Percentiles rank a stretch among this genome's conserved stretches.
These are phyloP conservation scores for Strigomonas culicis DNA, from an alignment of 208 protist species.

Conservation along the genomic window DNA sequence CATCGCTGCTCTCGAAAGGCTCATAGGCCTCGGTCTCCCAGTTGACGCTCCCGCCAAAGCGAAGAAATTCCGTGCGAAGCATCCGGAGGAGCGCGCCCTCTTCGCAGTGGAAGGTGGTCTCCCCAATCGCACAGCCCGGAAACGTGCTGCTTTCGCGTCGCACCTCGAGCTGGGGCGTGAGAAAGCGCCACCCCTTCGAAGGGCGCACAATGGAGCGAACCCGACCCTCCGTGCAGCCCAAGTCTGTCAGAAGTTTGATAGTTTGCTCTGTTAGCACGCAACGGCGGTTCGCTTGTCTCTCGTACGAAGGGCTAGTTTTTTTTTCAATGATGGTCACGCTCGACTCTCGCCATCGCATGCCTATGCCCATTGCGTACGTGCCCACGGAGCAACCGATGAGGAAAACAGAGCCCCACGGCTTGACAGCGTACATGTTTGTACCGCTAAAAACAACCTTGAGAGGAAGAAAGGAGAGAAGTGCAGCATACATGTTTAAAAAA, in stretches of 20 bases:
- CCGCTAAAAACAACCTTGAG: not conserved
- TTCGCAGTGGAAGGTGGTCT: constrained; percentile 62
- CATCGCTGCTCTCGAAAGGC: constrained; percentile 59
- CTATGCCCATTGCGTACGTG: constrained; percentile 75
- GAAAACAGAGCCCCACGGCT: constrained; percentile 78
- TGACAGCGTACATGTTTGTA: constrained; percentile 76
- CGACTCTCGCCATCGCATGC: constrained; percentile 84
- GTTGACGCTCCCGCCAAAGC: constrained; percentile 60
- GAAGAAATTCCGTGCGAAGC: constrained; percentile 68
- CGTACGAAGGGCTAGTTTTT: constrained; percentile 39
- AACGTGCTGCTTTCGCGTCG: constrained; percentile 49
- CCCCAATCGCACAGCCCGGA: constrained; percentile 63
- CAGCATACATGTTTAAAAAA: constrained; percentile 4
- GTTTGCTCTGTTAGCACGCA: constrained; percentile 68
- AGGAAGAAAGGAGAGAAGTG: constrained; percentile 5
- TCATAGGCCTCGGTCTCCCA: constrained; percentile 64
- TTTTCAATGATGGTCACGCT: constrained; percentile 67
- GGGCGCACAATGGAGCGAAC: constrained; percentile 41
- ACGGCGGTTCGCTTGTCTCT: constrained; percentile 28
- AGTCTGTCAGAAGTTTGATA: constrained; percentile 63
- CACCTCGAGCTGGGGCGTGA: constrained; percentile 32
- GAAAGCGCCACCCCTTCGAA: constrained; percentile 60
- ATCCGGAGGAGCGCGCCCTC: constrained; percentile 57
- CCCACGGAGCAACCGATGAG: constrained; percentile 65
- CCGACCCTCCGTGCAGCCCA: constrained; percentile 57